These are phyloP conservation scores for Lasiodiplodia sp. DNA, from an alignment of 2,329 filamentous ascomycete species.

Conservation along the genomic window DNA sequence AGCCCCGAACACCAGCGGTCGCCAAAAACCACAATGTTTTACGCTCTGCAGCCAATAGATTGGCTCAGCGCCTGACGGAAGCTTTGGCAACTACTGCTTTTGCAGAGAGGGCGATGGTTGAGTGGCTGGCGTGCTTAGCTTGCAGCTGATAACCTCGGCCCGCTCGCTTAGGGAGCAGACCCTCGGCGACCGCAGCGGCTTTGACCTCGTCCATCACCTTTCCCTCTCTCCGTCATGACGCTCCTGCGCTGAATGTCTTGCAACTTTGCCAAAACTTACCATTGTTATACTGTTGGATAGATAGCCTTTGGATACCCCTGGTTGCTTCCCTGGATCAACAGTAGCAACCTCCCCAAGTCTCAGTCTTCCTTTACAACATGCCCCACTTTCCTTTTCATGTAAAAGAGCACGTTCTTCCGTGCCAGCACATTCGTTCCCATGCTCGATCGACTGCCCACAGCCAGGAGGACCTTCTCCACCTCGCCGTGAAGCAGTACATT, in stretches of 20 bases:
- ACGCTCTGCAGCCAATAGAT: neutral
- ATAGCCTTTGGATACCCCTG: neutral
- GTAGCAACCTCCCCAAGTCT: neutral
- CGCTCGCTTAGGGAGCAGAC: constrained; percentile 12
- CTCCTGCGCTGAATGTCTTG: neutral
- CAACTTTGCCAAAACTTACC: neutral
- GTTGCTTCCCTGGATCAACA: neutral
- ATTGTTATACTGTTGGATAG: neutral
- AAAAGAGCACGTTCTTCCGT: constrained; percentile 73
- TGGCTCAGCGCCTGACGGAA: neutral
- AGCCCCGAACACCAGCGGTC: no score
- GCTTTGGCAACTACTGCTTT: neutral
- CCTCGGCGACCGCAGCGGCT: neutral
- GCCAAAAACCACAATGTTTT: no score
- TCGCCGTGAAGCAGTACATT: constrained; percentile 88
- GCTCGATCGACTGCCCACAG: constrained; percentile 72
- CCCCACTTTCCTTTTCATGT: constrained; percentile 65
- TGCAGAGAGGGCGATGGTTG: neutral
- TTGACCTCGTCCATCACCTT: constrained; percentile 32
- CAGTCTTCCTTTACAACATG: constrained; percentile 55
- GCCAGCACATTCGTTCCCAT: constrained; percentile 84
- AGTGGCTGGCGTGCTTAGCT: neutral
- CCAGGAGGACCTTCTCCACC: constrained; percentile 76
- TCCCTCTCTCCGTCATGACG: neutral
- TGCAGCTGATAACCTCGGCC: constrained; percentile 32